Evolutionary conservation across 208 protist species (phyloP).

Genomic region (Crithidia thermophila): DNA sequence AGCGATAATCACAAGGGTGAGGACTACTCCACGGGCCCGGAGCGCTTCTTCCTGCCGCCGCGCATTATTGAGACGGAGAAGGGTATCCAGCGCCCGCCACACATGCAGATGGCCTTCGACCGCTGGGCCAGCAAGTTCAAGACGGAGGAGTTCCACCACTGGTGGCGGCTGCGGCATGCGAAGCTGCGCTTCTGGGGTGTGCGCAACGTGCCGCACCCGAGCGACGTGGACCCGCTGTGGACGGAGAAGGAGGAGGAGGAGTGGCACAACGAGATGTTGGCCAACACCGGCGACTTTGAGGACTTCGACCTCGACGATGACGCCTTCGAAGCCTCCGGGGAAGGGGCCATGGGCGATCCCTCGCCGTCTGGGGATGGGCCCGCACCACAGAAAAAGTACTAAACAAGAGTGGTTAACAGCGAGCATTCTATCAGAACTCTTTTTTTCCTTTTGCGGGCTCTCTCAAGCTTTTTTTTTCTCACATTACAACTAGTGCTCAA

Average conservation of each 20-base stretch:
- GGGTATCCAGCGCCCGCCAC: conserved; percentile 86
- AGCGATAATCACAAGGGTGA: conserved; percentile 92
- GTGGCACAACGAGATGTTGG: conserved; percentile 91
- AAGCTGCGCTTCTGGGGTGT: conserved; percentile 92
- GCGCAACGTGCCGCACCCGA: conserved; percentile 91
- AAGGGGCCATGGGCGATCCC: conserved; percentile 44
- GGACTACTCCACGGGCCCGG: conserved; percentile 80
- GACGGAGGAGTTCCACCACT: conserved; percentile 93
- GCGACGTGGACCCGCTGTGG: conserved; percentile 91
- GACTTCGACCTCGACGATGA: conserved; percentile 88
- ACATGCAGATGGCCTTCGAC: conserved; percentile 95
- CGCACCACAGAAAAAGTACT: conserved; percentile 33
- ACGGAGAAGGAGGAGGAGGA: conserved; percentile 93
- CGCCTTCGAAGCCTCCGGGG: conserved; percentile 56
- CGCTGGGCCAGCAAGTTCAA: conserved; percentile 93
- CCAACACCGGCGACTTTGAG: conserved; percentile 87
- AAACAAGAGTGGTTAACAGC: not conserved
- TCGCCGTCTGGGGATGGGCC: conserved; percentile 26
- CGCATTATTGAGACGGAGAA: conserved; percentile 89
- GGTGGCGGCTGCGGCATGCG: conserved; percentile 90
- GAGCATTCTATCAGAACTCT: no score
- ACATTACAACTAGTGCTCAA: no score
- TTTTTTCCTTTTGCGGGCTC: not conserved
- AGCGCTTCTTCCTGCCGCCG: conserved; percentile 91
- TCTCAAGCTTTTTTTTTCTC: conserved; percentile 1